Conservation (phyloP, 805 yeast species). For the Lipomyces mesembrius region DNA sequence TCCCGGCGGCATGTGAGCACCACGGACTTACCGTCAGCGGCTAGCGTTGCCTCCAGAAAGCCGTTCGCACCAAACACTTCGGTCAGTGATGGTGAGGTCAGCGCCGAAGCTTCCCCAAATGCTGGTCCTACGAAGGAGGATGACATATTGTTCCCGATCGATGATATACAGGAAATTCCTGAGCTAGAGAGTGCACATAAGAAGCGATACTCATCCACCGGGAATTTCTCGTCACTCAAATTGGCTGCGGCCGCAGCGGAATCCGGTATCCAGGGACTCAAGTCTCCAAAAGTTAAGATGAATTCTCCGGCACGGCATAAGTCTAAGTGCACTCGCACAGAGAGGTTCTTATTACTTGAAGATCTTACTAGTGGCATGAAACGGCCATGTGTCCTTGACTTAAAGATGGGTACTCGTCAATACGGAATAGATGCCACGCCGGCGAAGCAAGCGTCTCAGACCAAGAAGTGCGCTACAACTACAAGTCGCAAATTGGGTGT, state of each 20-base stretch:
- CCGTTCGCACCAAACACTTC: neutral
- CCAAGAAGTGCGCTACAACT: slow-evolving; percentile 77
- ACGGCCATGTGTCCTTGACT: slow-evolving; percentile 88
- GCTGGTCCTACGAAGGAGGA: slow-evolving; percentile 23
- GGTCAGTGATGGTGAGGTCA: slow-evolving; percentile 30
- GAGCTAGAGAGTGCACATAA: neutral
- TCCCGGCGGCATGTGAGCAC: slow-evolving; percentile 6
- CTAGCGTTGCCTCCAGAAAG: neutral
- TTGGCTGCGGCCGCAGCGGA: neutral
- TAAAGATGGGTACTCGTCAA: slow-evolving; percentile 98
- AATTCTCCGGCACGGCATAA: neutral
- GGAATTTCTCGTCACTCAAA: neutral
- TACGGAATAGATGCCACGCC: slow-evolving; percentile 90
- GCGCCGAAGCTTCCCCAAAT: slow-evolving; percentile 26
- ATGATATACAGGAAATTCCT: slow-evolving; percentile 19
- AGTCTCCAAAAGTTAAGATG: slow-evolving; percentile 1
- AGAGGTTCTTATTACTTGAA: slow-evolving; percentile 83
- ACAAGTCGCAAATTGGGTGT: slow-evolving; percentile 86
- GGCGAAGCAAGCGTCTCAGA: slow-evolving; percentile 76
- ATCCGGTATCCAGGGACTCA: neutral
- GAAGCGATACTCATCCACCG: neutral
- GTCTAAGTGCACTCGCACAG: slow-evolving; percentile 53
- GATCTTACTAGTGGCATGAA: slow-evolving; percentile 84
- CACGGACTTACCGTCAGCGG: slow-evolving; percentile 12
- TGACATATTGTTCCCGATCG: slow-evolving; percentile 31